These are phyloP conservation scores for Setaria italica DNA, from an alignment of 202 grass and related monocot genomes.

Conservation along the genomic window DNA sequence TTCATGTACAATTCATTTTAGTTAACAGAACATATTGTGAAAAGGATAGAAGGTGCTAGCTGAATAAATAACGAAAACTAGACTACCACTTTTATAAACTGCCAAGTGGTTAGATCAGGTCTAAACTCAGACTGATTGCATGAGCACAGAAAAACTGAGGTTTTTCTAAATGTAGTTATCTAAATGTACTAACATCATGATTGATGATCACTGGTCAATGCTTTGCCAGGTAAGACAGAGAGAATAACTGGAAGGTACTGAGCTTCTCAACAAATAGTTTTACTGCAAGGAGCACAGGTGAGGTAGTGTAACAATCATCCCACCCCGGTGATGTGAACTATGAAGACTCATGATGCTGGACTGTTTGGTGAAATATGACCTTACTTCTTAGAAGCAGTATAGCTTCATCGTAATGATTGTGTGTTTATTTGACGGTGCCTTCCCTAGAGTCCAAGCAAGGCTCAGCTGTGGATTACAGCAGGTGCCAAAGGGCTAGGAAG, in stretches of 20 bases:
- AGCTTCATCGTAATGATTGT: background rate
- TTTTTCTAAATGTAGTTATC: slow-evolving; percentile 4
- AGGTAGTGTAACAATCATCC: background rate
- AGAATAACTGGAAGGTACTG: slow-evolving; percentile 18
- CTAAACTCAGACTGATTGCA: slow-evolving; percentile 13
- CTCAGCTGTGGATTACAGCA: too few species aligned
- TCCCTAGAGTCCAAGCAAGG: background rate
- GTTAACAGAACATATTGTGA: background rate
- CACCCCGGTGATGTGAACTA: background rate
- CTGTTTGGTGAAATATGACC: background rate
- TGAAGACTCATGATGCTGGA: slow-evolving; percentile 1
- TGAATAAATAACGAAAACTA: background rate
- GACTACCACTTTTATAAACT: background rate
- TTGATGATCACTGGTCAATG: background rate
- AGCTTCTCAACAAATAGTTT: background rate
- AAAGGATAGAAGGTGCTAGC: background rate
- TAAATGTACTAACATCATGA: slow-evolving; percentile 19
- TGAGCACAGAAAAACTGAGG: background rate
- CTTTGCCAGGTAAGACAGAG: slow-evolving; percentile 3
- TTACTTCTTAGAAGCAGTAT: background rate
- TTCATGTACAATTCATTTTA: background rate
- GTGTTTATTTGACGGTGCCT: background rate
- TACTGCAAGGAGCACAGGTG: background rate
- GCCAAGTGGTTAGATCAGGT: background rate
- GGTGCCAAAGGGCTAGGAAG: background rate